These are phyloP conservation scores for Dianthus caryophyllus DNA, from an alignment of 148 eudicot genomes.

Conservation along the genomic window DNA sequence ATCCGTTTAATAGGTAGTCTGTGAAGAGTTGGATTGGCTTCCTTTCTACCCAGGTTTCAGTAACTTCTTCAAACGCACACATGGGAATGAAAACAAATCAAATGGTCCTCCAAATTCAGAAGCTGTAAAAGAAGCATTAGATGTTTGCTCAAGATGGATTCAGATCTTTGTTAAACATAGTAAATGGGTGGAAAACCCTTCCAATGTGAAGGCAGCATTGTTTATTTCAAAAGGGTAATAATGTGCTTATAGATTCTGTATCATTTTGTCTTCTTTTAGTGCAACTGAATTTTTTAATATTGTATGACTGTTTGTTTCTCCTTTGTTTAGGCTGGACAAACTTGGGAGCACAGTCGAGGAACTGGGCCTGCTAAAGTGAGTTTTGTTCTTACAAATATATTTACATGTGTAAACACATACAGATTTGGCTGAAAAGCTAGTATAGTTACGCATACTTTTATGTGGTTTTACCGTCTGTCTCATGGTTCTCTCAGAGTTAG, in stretches of 20 bases:
- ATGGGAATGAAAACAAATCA: slow-evolving; percentile 47
- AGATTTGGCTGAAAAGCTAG: not conserved
- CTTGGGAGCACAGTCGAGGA: slow-evolving; percentile 59
- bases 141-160: slow-evolving; percentile 84
- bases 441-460: not conserved
- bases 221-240: slow-evolving; percentile 87
- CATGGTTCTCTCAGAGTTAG: not conserved
- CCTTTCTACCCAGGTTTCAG: slow-evolving; percentile 74
- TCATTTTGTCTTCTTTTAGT: slow-evolving; percentile 1
- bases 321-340: slow-evolving; percentile 50
- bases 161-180: slow-evolving; percentile 84
- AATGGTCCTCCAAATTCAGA: slow-evolving; percentile 67
- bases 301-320: not conserved
- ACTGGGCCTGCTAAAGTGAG: slow-evolving; percentile 60
- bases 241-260: slow-evolving; percentile 1
- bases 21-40: slow-evolving; percentile 99
- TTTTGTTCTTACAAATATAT: slow-evolving; percentile 15
- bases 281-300: slow-evolving; percentile 1
- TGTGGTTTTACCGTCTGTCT: not conserved
- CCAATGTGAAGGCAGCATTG: slow-evolving; percentile 82
- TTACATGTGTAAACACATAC: slow-evolving; percentile 4
- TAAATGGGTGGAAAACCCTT: slow-evolving; percentile 84
- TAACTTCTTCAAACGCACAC: slow-evolving; percentile 41
- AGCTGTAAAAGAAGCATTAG: slow-evolving; percentile 61
- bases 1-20: slow-evolving; percentile 58